Evolutionary conservation across 2,329 filamentous ascomycete genomes (phyloP), one percentile per base, ranked within the genome.

Genomic region (Chrysoporthe cubensis): DNA sequence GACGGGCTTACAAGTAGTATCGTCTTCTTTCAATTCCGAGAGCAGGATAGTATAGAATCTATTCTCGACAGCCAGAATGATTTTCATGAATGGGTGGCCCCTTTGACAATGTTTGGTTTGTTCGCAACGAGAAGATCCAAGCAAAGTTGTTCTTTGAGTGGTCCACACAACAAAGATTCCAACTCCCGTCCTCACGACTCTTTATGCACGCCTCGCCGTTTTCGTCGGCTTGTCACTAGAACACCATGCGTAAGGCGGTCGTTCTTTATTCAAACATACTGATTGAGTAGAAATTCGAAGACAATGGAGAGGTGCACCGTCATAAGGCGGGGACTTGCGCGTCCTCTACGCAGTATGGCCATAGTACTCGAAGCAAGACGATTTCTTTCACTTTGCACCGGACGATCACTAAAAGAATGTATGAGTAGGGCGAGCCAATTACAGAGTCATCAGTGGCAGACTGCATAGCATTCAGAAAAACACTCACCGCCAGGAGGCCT

Each of bases 81-180:
- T 26, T 56, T n/a, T 21, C 52, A 48, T 54, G n/a, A 18, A 16
- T 42, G 16, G 16, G 42, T 32, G 46, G 56, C 42, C 57, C 48
- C 26, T 37, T 48, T 64, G 50, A 69, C 62, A 69, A 69, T 65
- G 57, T 40, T 11, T 62, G 65, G 62, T 48, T 56, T 37, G 26
- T 52, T 57, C 21, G 42, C 46, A 56, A 14, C 37, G 37, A 48
- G 43, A 14, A 32, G 21, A n/a, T 54, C 4, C 57, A 3, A 32
- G 16, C 32, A 37, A 59, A 40, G 18, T 56, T 34, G 58, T 52
- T 34, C 54, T 62, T 61, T 66, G n/a, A 14, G 42, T 37, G 48
- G 16, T 26, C n/a, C 37, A 52, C 32, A 56, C 32, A 52, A 67
- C 67, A 69, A 66, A 69, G 66, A 67, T 46, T 48, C n/a, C 42